Percentiles rank a stretch among this genome's conserved stretches.
phyloP scores from a whole-genome alignment of 371 early-diverging fungal genomes.

The Batrachochytrium dendrobatidis region DNA sequence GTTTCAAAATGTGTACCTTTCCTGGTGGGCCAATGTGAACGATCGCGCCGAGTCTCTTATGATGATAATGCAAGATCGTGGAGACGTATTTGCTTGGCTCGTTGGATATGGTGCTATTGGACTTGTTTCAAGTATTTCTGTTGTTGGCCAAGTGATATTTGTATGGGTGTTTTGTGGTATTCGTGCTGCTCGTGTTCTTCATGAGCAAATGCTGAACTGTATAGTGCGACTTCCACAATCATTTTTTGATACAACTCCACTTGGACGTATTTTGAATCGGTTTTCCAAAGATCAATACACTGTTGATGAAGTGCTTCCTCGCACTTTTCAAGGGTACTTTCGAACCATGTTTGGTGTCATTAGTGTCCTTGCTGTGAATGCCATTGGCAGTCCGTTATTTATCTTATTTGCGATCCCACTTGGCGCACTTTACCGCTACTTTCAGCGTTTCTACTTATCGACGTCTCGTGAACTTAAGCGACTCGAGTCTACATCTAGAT shows the following conservation, averaged over 20 bases:
- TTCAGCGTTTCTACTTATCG: constrained; percentile 39
- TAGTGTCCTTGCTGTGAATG: constrained; percentile 36
- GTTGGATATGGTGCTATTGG: constrained; percentile 77
- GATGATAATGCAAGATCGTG: background rate
- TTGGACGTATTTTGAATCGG: constrained; percentile 36
- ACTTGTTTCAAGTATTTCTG: constrained; percentile 53
- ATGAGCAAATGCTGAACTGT: constrained; percentile 29
- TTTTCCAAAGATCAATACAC: constrained; percentile 41
- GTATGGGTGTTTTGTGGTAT: constrained; percentile 73
- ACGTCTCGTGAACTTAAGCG: constrained; percentile 47
- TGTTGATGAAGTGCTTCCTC: constrained; percentile 35
- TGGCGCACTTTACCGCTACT: constrained; percentile 34
- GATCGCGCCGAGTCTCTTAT: constrained; percentile 14
- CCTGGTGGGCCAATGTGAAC: constrained; percentile 35
- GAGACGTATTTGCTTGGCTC: constrained; percentile 53
- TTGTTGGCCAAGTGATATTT: constrained; percentile 63
- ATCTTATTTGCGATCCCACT: constrained; percentile 35
- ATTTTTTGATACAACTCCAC: constrained; percentile 41
- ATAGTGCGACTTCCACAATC: constrained; percentile 21
- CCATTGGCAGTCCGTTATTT: constrained; percentile 32
- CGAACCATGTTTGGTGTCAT: constrained; percentile 36
- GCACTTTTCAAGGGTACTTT: constrained; percentile 28
- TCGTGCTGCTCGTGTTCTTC: constrained; percentile 30
- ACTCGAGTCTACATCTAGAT: constrained; percentile 35
- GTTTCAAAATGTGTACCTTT: constrained; percentile 36